Evolutionary conservation across 1,284 basidiomycete genomes (phyloP).

Genomic region (Tranzscheliella williamsii): DNA sequence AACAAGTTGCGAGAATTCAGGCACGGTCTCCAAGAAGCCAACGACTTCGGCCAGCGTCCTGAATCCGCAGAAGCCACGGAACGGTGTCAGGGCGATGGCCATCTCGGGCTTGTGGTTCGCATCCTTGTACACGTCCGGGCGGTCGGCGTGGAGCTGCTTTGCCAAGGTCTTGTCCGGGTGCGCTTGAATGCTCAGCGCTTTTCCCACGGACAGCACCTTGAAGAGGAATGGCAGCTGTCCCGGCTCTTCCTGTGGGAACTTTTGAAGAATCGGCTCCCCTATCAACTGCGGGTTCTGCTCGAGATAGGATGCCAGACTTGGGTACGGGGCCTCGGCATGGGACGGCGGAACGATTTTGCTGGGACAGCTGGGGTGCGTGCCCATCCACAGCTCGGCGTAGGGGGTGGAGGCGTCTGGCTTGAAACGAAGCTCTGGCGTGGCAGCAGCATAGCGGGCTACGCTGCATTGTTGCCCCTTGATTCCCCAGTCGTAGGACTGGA

Average conservation of each 20-base stretch:
- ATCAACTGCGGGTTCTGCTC: conserved; percentile 37
- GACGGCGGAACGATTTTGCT: conserved; percentile 66
- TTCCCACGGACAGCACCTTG: conserved; percentile 75
- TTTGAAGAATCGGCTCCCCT: conserved; percentile 19
- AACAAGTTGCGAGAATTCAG: conserved; percentile 72
- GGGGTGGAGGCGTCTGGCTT: conserved; percentile 27
- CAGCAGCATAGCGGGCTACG: conserved; percentile 48
- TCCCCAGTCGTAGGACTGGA: conserved; percentile 60
- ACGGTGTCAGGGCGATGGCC: conserved; percentile 90
- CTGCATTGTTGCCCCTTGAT: conserved; percentile 32
- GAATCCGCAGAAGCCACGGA: conserved; percentile 90
- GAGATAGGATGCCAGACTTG: conserved; percentile 36
- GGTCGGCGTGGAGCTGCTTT: conserved; percentile 72
- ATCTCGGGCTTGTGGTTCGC: conserved; percentile 97
- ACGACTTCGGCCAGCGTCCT: conserved; percentile 75
- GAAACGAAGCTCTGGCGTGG: conserved; percentile 36
- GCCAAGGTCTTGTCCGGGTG: conserved; percentile 93
- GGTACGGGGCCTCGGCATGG: neutral
- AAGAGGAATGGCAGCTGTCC: conserved; percentile 56
- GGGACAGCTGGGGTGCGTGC: conserved; percentile 87
- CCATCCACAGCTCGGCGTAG: conserved; percentile 78
- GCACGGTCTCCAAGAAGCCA: conserved; percentile 70
- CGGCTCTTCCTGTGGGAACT: conserved; percentile 21
- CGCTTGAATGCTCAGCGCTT: conserved; percentile 93
- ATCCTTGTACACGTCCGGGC: conserved; percentile 89